Base-by-base conservation (phyloP, 352 stramenopile genomes). In the Phytophthora palmivora region DNA sequence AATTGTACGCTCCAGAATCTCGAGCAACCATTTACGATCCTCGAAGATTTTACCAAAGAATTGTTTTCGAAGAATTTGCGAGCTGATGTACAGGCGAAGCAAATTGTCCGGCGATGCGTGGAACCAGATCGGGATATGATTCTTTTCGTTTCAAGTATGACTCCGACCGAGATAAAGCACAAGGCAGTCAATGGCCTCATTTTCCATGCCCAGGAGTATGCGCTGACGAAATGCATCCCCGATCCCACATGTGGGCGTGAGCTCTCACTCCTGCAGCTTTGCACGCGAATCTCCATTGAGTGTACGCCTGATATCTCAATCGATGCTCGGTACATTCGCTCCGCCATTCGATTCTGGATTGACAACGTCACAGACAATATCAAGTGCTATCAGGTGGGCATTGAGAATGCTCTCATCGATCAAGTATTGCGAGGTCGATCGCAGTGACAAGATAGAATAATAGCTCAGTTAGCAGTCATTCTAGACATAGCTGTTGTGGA, bases 181-280 rank as follows among this genome's bases (percentile, higher is more conserved):
- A 58, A 63, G 38, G 43, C 44, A 7, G 11, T 54, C 6, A 32
- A 45, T 3, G 60, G 60, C 2, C 18, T 62, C 19, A 32, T 33
- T 19, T 68, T 48, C 24, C 52, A 47, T 16, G 32, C 15, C 0
- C 43, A 38, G 36, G 33, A 59, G 38, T 63, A 58, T 32, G 52
- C 83, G 36, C 28, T 89, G 22, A 62, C 84, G 32, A 75, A 67
- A 42, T 63, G 52, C 30, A 42, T 70, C 5, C n/a, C 22, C 12
- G 22, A 33, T 1, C 70, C 70, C 16, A 50, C 59, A 19, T 22
- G 38, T 9, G 43, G 26, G 19, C 16, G 38, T 8, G 64, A 78
- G 14, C 57, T 65, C 19, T 68, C 72, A 21, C 67, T 85, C 14
- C 61, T 89, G 26, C 72, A 86, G 57, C 72, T 70, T 42, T 82